Evolutionary conservation across 371 early-diverging fungal genomes (phyloP), one percentile per base, ranked within the genome.

Genomic region (Dichotomocladium elegans): DNA sequence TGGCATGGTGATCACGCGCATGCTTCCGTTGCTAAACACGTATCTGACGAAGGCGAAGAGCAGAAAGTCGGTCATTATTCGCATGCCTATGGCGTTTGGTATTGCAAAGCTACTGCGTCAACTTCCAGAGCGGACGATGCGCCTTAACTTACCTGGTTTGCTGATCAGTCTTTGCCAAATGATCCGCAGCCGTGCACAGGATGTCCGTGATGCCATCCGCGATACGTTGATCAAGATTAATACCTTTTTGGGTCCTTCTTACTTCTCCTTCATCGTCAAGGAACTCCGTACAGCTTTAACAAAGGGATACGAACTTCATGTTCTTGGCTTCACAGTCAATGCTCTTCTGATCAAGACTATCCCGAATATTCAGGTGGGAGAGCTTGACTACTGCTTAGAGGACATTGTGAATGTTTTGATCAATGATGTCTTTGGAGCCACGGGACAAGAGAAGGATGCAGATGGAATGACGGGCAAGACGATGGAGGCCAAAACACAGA

Each of bases 261-360:
- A 92, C 65, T 82, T 99, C 45, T 79, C 77, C 3, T 96, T 93
- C 64, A 82, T 97, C 31, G 64, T 99, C 28, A 88, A 84, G 48
- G 94, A 95, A 64, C 79, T 99, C 43, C 70, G 76, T 40, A 73
- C 86, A 11, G 86, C 91, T 3, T 68, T 98, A 47, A 77, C 80
- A 17, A 81, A 90, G 14, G 98, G 98, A 33, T 92, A 91, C 53
- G 91, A 93, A 63, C 73, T 89, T 30, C 98, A 98, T 63, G 92
- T 98, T 6, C 83, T 98, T 12, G 92, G 91, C 8, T 96, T 84
- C 70, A 95, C 97, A 0, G 63, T 96, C 45, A 89, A 95, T 60
- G 67, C 87, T 2, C 60, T 99, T 51, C 58, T 97, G 25, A 69
- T 69, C 11, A 83, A 85, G 41, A 68, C 93, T 37, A 63, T 81